Percentiles rank a stretch among this genome's conserved stretches.
Conservation (phyloP, 2,329 filamentous ascomycete genomes). For the Acephala macrosclerotiorum region DNA sequence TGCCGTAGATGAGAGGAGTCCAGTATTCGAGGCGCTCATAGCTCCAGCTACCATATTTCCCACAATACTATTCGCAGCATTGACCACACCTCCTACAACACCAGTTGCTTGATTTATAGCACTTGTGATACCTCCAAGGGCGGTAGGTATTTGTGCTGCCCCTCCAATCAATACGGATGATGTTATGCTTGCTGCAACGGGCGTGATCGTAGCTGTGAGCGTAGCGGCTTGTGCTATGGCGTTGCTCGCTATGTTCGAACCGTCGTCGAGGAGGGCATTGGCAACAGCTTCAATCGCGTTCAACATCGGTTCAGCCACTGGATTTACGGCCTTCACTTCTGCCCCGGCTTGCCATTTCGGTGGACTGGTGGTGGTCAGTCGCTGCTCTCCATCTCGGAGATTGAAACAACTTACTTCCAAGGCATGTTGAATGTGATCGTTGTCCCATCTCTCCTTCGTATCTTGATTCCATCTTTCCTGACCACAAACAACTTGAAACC, state of each 20-base stretch:
- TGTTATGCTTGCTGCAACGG: background rate
- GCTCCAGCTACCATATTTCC: slow-evolving; percentile 25
- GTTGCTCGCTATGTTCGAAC: slow-evolving; percentile 14
- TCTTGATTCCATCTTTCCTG: slow-evolving; percentile 17
- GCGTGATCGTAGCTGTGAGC: slow-evolving; percentile 7
- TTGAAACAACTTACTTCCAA: slow-evolving; percentile 27
- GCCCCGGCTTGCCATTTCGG: background rate
- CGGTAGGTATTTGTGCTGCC: slow-evolving; percentile 2
- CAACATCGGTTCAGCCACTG: slow-evolving; percentile 16
- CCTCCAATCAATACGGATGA: slow-evolving; percentile 11
- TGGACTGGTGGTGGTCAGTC: slow-evolving; percentile 13
- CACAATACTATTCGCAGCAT: slow-evolving; percentile 28
- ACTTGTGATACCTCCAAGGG: slow-evolving; percentile 13
- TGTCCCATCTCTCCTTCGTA: slow-evolving; percentile 26
- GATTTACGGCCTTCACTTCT: slow-evolving; percentile 25
- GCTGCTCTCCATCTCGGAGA: background rate
- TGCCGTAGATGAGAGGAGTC: slow-evolving; percentile 16
- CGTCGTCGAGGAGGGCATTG: slow-evolving; percentile 29
- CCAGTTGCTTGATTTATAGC: slow-evolving; percentile 24
- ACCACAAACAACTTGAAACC: slow-evolving; percentile 31
- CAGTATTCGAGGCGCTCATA: slow-evolving; percentile 23
- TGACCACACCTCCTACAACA: slow-evolving; percentile 20
- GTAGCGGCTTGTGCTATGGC: slow-evolving; percentile 5
- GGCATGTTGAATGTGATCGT: slow-evolving; percentile 30
- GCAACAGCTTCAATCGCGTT: slow-evolving; percentile 31